Conservation (phyloP, 2,329 filamentous ascomycete genomes). For the Alternaria metachromatica region DNA sequence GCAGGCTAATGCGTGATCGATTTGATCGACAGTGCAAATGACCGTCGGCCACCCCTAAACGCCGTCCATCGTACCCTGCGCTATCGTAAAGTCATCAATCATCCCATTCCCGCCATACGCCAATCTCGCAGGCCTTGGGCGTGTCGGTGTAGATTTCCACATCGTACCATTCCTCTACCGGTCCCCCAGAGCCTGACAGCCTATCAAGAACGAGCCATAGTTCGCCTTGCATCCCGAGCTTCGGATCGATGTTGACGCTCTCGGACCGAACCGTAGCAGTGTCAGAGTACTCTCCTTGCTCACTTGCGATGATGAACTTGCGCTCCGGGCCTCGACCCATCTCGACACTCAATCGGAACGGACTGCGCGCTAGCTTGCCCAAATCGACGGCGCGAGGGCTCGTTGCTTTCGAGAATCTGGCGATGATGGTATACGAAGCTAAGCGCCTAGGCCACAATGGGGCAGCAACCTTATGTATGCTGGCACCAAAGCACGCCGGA, state of each 20-base stretch:
- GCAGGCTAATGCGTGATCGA: background rate
- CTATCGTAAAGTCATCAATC: constrained; percentile 26
- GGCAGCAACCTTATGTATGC: constrained; percentile 61
- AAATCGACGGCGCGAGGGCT: constrained; percentile 36
- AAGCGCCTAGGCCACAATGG: constrained; percentile 61
- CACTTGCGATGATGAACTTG: constrained; percentile 67
- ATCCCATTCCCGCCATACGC: constrained; percentile 56
- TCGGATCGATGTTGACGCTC: constrained; percentile 77
- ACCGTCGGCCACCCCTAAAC: background rate
- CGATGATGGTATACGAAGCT: constrained; percentile 67
- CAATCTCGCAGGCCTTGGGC: constrained; percentile 52
- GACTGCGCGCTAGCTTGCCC: constrained; percentile 47
- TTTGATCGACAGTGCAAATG: constrained; percentile 10
- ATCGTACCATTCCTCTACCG: constrained; percentile 58
- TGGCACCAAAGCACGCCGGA: constrained; percentile 58
- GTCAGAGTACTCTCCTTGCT: constrained; percentile 78
- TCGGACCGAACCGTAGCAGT: constrained; percentile 69
- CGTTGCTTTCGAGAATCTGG: constrained; percentile 51
- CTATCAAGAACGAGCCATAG: constrained; percentile 85
- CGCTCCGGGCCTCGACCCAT: constrained; percentile 74
- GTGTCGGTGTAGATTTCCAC: constrained; percentile 57
- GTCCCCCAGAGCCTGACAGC: constrained; percentile 65
- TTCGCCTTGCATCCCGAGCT: constrained; percentile 61
- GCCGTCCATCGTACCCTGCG: background rate
- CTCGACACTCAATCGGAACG: constrained; percentile 75